These are phyloP conservation scores for Alnus rubra DNA, from an alignment of 306 rosid genomes.

Conservation along the genomic window DNA sequence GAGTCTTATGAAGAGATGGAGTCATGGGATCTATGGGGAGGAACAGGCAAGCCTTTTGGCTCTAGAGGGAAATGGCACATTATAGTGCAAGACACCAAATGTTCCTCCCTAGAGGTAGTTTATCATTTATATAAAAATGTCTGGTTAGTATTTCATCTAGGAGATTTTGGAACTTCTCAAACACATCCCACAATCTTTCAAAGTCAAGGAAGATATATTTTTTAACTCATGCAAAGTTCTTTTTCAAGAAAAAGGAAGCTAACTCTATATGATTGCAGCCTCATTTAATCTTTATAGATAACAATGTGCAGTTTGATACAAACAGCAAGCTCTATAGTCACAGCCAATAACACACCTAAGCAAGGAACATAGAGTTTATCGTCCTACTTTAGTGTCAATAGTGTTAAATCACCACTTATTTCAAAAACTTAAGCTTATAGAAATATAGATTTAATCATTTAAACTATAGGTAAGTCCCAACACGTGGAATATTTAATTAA, in stretches of 20 bases:
- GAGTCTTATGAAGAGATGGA: slow-evolving; percentile 36
- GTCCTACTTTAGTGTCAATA: not conserved
- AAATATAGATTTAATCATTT: too few species aligned
- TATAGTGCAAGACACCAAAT: slow-evolving; percentile 42
- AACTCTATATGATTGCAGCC: not conserved
- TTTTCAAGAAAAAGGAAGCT: not conserved
- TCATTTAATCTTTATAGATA: not conserved
- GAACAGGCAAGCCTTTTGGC: slow-evolving; percentile 48
- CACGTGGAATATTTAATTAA: too few species aligned
- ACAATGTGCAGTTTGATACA: not conserved
- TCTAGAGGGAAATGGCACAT: slow-evolving; percentile 51
- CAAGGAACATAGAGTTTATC: not conserved
- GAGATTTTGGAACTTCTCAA: not conserved
- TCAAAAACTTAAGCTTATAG: too few species aligned
- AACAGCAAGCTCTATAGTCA: not conserved
- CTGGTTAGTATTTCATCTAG: not conserved
- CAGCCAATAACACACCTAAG: not conserved
- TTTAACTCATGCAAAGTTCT: not conserved
- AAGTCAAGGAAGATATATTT: not conserved
- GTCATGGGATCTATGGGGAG: slow-evolving; percentile 53
- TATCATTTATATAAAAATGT: not conserved
- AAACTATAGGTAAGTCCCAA: too few species aligned
- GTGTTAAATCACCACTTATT: too few species aligned
- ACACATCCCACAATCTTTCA: not conserved
- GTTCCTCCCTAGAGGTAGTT: slow-evolving; percentile 31